Evolutionary conservation across 2,329 filamentous ascomycete species (phyloP).

Genomic region (Paecilomyces sp.): DNA sequence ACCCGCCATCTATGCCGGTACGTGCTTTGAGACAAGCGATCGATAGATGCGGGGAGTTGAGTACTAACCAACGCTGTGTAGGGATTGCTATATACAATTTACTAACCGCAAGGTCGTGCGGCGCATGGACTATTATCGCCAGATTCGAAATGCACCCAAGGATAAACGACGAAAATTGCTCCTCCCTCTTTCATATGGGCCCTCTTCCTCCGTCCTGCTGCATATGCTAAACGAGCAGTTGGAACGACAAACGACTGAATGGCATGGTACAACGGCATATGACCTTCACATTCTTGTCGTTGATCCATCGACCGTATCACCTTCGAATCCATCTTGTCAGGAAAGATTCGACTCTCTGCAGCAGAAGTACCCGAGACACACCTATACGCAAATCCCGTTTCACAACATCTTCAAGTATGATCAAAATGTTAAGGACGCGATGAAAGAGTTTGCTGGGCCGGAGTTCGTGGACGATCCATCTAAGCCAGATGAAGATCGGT

Average conservation of each 20-base stretch:
- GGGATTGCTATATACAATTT: slow-evolving; percentile 71
- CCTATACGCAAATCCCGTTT: slow-evolving; percentile 58
- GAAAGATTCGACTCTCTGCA: slow-evolving; percentile 42
- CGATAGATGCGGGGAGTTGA: background rate
- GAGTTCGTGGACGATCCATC: slow-evolving; percentile 19
- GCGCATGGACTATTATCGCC: slow-evolving; percentile 61
- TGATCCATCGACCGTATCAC: slow-evolving; percentile 27
- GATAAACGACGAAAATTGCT: slow-evolving; percentile 52
- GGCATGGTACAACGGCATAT: slow-evolving; percentile 57
- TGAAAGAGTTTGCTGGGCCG: slow-evolving; percentile 22
- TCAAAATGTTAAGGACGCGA: slow-evolving; percentile 22
- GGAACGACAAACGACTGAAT: slow-evolving; percentile 56
- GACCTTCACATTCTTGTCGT: slow-evolving; percentile 47
- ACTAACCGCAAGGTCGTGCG: slow-evolving; percentile 72
- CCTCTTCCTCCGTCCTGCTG: slow-evolving; percentile 71
- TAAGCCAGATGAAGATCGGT: slow-evolving; percentile 34
- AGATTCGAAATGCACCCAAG: slow-evolving; percentile 29
- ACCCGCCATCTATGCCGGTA: slow-evolving; percentile 55
- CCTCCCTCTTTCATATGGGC: slow-evolving; percentile 74
- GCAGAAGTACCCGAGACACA: slow-evolving; percentile 57
- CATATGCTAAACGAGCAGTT: slow-evolving; percentile 67
- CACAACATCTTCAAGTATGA: slow-evolving; percentile 50
- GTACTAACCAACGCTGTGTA: slow-evolving; percentile 24
- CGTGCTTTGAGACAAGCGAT: slow-evolving; percentile 10
- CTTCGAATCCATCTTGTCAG: slow-evolving; percentile 13